These are phyloP conservation scores for Chaetomium tenue DNA, from an alignment of 495 filamentous ascomycete species.

Conservation along the genomic window DNA sequence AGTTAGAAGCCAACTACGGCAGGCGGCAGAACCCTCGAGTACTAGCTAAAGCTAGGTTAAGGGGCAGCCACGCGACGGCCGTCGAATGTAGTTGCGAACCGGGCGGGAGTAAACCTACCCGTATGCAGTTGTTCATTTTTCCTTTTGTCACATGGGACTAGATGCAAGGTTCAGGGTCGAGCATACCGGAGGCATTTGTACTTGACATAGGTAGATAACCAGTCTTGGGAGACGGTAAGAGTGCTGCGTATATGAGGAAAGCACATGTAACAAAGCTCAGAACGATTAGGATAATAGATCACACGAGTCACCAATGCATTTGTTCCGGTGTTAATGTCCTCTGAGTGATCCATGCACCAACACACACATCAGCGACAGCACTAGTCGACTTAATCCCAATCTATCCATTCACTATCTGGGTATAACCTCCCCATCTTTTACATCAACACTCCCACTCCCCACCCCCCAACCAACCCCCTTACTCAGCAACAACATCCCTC, in stretches of 20 bases:
- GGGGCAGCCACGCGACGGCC: not conserved
- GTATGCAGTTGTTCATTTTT: not conserved
- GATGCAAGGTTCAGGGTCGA: not conserved
- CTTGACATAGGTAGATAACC: no score
- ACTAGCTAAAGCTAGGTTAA: not conserved
- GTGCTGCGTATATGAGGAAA: no score
- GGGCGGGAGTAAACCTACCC: not conserved
- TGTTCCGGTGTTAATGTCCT: no score
- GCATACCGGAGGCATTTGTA: not conserved
- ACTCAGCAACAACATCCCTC: constrained; percentile 34
- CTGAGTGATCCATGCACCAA: not conserved
- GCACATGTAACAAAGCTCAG: no score
- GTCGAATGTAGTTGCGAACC: not conserved
- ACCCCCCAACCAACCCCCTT: not conserved
- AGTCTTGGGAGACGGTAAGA: no score
- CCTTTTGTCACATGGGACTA: not conserved
- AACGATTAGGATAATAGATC: no score
- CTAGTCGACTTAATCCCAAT: not conserved
- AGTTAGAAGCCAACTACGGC: not conserved
- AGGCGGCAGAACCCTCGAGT: not conserved
- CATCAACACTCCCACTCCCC: constrained; percentile 3
- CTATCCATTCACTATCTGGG: constrained; percentile 2
- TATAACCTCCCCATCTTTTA: constrained; percentile 6
- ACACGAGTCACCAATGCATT: no score
- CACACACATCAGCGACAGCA: not conserved